Base-by-base conservation (phyloP, 768 basidiomycete genomes). In the Saitozyma sp. region DNA sequence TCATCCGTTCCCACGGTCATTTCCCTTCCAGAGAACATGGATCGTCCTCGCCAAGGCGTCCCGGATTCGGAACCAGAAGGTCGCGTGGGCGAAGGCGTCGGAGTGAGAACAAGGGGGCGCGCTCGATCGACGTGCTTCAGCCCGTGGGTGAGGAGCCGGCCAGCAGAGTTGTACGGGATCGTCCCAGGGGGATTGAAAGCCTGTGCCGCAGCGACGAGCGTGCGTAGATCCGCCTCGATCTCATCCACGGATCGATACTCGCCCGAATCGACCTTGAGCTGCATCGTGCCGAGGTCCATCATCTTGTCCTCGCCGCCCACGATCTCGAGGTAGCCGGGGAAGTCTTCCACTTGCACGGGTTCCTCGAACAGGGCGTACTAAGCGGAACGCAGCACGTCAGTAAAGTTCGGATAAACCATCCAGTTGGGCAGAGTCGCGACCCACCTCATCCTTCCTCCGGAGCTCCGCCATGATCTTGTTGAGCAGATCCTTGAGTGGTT, bases 201-300 rank as follows among this genome's bases (percentile, higher is more conserved):
- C 50, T 72, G 70, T 20, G 76, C 76, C 0, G 78, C 76, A 11
- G 62, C 58, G 19, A 73, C 70, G 20, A 79, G 67, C 10, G 62
- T 60, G 4, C 64, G 53, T 0, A 79, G 56, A 51, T 79, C 78
- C 29, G 70, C 70, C 57, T 77, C 76, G 39, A 79, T 63, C 6
- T 75, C 63, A 20, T 73, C 76, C 54, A 79, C 62, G 13, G 58
- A 65, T 9, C 54, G 57, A 42, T 80, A 80, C 54, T 70, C 64
- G 10, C 71, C 71, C 40, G 65, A 64, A 48, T 73, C 70, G 29
- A 76, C 49, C 58, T 79, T 78, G 17, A 20, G 38, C 59, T 77
- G 76, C 76, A 79, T 79, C 29, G 80, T 79, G 6, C 60, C 68
- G 48, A 79, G 62, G 59, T 79, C 78, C 80, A 80, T 80, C 65